Base-by-base conservation (phyloP, 2,329 filamentous ascomycete species). In the Cordyceps cateniannulata region DNA sequence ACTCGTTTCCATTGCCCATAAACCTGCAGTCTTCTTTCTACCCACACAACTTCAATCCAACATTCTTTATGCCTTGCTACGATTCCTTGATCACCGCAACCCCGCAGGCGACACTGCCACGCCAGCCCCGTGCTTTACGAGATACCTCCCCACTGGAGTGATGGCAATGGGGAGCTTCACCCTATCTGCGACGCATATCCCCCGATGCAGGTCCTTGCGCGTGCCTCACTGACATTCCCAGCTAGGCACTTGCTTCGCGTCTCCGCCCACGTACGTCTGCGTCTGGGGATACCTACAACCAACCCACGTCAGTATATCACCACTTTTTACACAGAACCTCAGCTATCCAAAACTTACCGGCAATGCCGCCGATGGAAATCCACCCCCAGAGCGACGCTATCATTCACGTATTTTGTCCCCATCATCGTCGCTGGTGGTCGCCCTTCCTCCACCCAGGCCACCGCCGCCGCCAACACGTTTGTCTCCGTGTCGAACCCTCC, bases 381-480 rank as follows among this genome's bases (percentile, higher is more conserved):
- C 14, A 60, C 27, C 5, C 58, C 58, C 42, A 38, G 27, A 1
- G 38, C 16, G 9, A 27, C 40, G 1, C 18, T 48, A 10, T 60
- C 58, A 18, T 54, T 48, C 18, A 54, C 49, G 27, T 25, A 60
- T 27, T 60, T 60, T 18, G 58, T 60, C 27, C 58, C 58, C 49
- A 10, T 16, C 7, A 54, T 38, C 14, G 18, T 40, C 29, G 77
- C 75, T 0, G 79, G 78, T 1, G 77, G 76, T n/a, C 69, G 62
- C 6, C 69, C 71, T 29, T 72, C 61, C 66, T 77, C 79, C 1
- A 81, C 78, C 78, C 78, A 80, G 12, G 73, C 69, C 2, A 80
- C 76, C n/a, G 80, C 65, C 5, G 76, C 74, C 69, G 75, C 72
- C 20, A 81, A 66, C 1, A 78, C 69, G n/a, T n/a, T 80, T 58